Percentiles rank a stretch among this genome's conserved stretches.
phyloP scores from a whole-genome alignment of 306 rosid species.

The Quercus agrifolia region DNA sequence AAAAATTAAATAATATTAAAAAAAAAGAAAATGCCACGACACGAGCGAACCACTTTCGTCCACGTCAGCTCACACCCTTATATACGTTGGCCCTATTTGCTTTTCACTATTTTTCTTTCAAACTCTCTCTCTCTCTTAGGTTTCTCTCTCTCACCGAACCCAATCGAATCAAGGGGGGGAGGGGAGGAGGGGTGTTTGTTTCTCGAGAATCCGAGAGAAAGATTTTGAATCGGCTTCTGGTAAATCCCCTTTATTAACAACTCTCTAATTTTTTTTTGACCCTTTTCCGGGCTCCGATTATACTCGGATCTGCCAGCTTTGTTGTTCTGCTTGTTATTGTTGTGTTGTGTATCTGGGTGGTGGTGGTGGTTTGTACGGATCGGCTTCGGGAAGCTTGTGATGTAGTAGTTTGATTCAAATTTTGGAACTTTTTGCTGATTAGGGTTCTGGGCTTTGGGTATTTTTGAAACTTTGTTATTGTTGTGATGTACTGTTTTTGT shows the following conservation, averaged over 20 bases:
- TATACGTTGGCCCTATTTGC: not conserved
- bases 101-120: slow-evolving; percentile 13
- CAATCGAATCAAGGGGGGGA: slow-evolving; percentile 9
- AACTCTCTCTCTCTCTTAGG: slow-evolving; percentile 12
- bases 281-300: not conserved
- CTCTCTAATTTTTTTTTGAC: slow-evolving; percentile 21
- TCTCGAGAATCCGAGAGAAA: not conserved
- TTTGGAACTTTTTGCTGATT: not conserved
- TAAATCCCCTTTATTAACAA: slow-evolving; percentile 7
- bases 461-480: not conserved
- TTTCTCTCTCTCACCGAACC: slow-evolving; percentile 1
- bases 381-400: not conserved
- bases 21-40: not conserved
- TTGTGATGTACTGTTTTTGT: not conserved
- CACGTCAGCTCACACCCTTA: slow-evolving; percentile 35
- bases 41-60: slow-evolving; percentile 21
- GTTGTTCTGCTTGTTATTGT: not conserved
- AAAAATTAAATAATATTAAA: not conserved
- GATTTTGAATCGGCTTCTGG: slow-evolving; percentile 19
- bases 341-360: not conserved
- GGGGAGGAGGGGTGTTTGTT: not conserved
- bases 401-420: not conserved
- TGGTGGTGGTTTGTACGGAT: slow-evolving; percentile 13
- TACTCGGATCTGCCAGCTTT: slow-evolving; percentile 11
- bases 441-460: not conserved